phyloP scores from a whole-genome alignment of 2,329 filamentous ascomycete genomes.

The Aspergillus alliaceus region DNA sequence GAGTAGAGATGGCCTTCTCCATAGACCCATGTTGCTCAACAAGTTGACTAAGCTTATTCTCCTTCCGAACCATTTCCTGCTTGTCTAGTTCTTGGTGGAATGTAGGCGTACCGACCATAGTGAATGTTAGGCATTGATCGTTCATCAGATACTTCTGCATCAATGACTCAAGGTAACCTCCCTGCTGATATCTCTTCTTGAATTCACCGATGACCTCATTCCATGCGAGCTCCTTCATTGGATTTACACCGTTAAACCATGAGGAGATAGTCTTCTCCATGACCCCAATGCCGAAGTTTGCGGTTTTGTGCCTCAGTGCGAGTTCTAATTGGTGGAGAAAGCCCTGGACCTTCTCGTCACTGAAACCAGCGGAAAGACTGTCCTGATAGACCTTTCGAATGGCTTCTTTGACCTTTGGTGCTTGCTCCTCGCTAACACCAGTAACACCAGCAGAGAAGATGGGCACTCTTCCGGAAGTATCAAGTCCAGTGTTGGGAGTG shows the following conservation, averaged over 20 bases:
- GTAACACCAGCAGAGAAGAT: slow-evolving; percentile 90
- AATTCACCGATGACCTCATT: slow-evolving; percentile 85
- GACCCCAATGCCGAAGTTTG: slow-evolving; percentile 88
- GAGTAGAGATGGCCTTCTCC: slow-evolving; percentile 67
- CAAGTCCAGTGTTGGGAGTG: slow-evolving; percentile 91
- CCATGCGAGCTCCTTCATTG: slow-evolving; percentile 88
- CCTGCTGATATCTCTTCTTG: slow-evolving; percentile 71
- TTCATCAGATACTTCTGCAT: slow-evolving; percentile 89
- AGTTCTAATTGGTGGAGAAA: slow-evolving; percentile 92
- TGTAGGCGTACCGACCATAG: slow-evolving; percentile 80
- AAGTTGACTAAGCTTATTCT: slow-evolving; percentile 70
- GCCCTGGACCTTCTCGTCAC: slow-evolving; percentile 86
- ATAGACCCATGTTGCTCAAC: slow-evolving; percentile 68
- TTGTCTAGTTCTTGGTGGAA: slow-evolving; percentile 72
- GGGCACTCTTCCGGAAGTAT: slow-evolving; percentile 71
- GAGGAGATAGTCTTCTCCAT: slow-evolving; percentile 84
- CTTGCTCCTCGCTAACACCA: slow-evolving; percentile 79
- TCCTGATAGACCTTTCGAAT: slow-evolving; percentile 72
- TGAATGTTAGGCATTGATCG: slow-evolving; percentile 84
- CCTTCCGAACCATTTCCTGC: slow-evolving; percentile 76
- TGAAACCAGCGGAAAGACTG: slow-evolving; percentile 74
- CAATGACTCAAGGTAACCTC: slow-evolving; percentile 78
- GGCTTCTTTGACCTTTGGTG: slow-evolving; percentile 71
- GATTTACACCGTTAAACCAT: slow-evolving; percentile 95
- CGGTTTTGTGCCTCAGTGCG: slow-evolving; percentile 92